These are phyloP conservation scores for Salix koriyanagi DNA, from an alignment of 345 rosid species.

Conservation along the genomic window DNA sequence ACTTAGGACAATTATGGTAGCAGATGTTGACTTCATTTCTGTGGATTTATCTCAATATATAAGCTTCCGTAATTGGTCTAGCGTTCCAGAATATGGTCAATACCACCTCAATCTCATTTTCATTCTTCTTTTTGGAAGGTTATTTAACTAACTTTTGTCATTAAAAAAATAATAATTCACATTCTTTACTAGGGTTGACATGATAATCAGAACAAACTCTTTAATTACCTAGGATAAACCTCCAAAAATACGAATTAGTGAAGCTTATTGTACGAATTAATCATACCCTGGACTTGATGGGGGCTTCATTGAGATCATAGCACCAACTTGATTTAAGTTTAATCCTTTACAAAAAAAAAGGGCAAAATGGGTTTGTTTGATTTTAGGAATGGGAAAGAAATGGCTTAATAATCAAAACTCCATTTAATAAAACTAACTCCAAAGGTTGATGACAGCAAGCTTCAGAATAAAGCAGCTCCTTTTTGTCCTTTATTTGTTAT, in stretches of 20 bases:
- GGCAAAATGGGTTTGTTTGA: not conserved
- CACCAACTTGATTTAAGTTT: not conserved
- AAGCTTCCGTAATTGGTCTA: not conserved
- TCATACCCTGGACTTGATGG: not conserved
- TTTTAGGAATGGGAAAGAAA: not conserved
- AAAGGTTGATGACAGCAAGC: not conserved
- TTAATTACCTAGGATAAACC: not conserved
- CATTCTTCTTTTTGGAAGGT: not conserved
- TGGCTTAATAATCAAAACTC: constrained; percentile 15
- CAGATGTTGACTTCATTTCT: not conserved
- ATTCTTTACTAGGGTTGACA: not conserved
- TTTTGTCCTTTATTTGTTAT: constrained; percentile 8
- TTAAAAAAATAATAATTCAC: not conserved
- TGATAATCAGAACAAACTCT: too few relatives aligned
- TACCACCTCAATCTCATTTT: not conserved
- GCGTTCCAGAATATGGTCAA: not conserved
- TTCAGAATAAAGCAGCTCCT: constrained; percentile 12
- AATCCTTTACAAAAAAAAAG: not conserved
- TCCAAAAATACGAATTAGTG: not conserved
- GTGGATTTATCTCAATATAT: too few relatives aligned
- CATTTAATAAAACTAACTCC: not conserved
- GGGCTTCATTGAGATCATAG: constrained; percentile 2
- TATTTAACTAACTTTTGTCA: not conserved
- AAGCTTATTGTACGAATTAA: not conserved
- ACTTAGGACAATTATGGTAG: not conserved